Percentiles rank a stretch among this genome's conserved stretches.
These are phyloP conservation scores for Pachysolen tannophilus DNA, from an alignment of 805 yeast genomes.

Conservation along the genomic window DNA sequence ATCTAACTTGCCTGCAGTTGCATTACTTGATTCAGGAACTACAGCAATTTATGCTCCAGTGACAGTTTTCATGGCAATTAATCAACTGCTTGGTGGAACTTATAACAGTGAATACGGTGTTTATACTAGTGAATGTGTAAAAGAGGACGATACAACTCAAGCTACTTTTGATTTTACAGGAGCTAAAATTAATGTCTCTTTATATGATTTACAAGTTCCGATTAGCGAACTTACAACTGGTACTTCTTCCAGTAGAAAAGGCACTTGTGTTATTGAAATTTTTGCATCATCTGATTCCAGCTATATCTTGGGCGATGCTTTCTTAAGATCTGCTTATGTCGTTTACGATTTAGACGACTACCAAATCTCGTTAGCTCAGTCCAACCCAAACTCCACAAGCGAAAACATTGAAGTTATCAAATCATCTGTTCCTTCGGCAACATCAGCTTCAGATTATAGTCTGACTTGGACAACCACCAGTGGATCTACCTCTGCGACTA, in stretches of 20 bases:
- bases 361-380: conserved; percentile 45
- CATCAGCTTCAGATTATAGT: conserved; percentile 17
- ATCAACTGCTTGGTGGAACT: conserved; percentile 3
- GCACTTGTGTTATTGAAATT: too few species aligned
- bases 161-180: conserved; percentile 2
- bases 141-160: neutral
- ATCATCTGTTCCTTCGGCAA: conserved; percentile 23
- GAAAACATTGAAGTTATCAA: conserved; percentile 25
- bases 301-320: conserved; percentile 51
- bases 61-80: conserved; percentile 1
- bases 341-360: conserved; percentile 54
- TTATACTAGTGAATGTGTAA: conserved; percentile 5
- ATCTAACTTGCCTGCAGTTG: conserved; percentile 2
- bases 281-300: too few species aligned
- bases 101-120: conserved; percentile 2
- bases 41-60: conserved; percentile 3
- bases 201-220: too few species aligned
- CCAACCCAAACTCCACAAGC: conserved; percentile 16
- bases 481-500: too few species aligned
- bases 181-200: neutral
- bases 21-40: conserved; percentile 8
- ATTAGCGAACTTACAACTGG: too few species aligned
- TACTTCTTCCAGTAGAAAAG: too few species aligned
- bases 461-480: too few species aligned
- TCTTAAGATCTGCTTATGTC: conserved; percentile 51